phyloP scores from a whole-genome alignment of 1,139 yeast species.

The Suhomyces coccinellae region DNA sequence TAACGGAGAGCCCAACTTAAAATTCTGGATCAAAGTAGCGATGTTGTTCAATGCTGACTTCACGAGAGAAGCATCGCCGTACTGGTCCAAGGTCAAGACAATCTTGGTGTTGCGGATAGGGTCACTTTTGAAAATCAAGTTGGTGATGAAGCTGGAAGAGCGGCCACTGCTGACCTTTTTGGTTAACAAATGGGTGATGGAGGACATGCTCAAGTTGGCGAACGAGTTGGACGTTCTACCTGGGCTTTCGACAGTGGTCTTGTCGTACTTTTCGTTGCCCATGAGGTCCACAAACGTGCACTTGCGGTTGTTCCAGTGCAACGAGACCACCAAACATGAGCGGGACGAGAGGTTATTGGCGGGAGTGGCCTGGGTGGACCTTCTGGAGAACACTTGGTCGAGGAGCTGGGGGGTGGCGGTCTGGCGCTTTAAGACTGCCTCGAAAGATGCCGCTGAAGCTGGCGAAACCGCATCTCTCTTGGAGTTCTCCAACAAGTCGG shows the following conservation, averaged over 20 bases:
- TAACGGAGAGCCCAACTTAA: constrained; percentile 17
- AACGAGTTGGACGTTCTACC: constrained; percentile 20
- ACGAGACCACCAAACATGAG: constrained; percentile 30
- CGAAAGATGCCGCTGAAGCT: constrained; percentile 14
- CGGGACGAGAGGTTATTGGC: constrained; percentile 27
- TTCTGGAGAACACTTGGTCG: constrained; percentile 20
- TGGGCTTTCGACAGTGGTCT: constrained; percentile 6
- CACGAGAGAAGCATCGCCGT: constrained; percentile 28
- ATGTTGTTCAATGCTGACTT: constrained; percentile 31
- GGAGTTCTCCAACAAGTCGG: constrained; percentile 27
- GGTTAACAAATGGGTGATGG: constrained; percentile 30
- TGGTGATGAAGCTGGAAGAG: constrained; percentile 31
- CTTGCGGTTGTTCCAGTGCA: constrained; percentile 22
- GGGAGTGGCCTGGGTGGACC: constrained; percentile 24
- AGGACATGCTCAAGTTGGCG: constrained; percentile 31
- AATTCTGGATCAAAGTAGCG: constrained; percentile 25
- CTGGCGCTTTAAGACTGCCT: constrained; percentile 17
- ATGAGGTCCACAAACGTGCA: constrained; percentile 32
- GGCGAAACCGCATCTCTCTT: constrained; percentile 12
- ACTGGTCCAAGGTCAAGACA: constrained; percentile 32
- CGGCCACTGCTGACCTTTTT: constrained; percentile 17
- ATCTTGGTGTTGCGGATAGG: constrained; percentile 22
- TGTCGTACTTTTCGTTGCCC: constrained; percentile 33
- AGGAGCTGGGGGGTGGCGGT: constrained; percentile 11
- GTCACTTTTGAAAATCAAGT: constrained; percentile 27